Percentiles rank a stretch among this genome's conserved stretches.
Conservation (phyloP, 768 basidiomycete genomes). For the Hortiboletus campestris region DNA sequence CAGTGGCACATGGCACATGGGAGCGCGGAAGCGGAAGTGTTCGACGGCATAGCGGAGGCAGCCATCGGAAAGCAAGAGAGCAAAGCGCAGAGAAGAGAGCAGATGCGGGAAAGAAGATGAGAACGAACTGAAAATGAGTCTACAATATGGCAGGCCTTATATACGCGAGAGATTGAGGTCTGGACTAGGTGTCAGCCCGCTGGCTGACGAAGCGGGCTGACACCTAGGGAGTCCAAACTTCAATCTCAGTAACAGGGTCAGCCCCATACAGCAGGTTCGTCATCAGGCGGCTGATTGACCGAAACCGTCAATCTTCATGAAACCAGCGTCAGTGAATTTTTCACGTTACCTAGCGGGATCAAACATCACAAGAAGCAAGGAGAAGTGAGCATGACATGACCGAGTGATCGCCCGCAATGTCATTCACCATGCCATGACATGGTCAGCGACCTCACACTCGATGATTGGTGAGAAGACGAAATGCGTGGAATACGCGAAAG, state of each 20-base stretch:
- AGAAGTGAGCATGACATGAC: background rate
- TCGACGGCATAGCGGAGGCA: background rate
- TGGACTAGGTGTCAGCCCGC: background rate
- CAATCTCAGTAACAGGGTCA: background rate
- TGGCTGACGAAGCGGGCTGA: no score
- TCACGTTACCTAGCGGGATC: background rate
- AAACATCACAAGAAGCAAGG: background rate
- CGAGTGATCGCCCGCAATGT: background rate
- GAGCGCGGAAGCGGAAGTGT: background rate
- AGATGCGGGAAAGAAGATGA: background rate
- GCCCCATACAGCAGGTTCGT: background rate
- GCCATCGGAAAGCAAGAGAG: constrained; percentile 4
- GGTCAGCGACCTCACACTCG: constrained; percentile 4
- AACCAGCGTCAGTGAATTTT: background rate
- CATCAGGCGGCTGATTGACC: background rate
- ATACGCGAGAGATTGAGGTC: constrained; percentile 1
- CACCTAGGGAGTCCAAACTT: background rate
- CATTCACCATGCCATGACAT: background rate
- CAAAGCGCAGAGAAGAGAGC: background rate
- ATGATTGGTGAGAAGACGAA: background rate
- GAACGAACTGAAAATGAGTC: background rate
- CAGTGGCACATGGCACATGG: background rate
- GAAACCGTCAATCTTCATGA: background rate
- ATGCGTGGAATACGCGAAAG: constrained; percentile 5
- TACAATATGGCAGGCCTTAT: background rate